Evolutionary conservation across 805 yeast species (phyloP).

Genomic region (Candida succiphila): DNA sequence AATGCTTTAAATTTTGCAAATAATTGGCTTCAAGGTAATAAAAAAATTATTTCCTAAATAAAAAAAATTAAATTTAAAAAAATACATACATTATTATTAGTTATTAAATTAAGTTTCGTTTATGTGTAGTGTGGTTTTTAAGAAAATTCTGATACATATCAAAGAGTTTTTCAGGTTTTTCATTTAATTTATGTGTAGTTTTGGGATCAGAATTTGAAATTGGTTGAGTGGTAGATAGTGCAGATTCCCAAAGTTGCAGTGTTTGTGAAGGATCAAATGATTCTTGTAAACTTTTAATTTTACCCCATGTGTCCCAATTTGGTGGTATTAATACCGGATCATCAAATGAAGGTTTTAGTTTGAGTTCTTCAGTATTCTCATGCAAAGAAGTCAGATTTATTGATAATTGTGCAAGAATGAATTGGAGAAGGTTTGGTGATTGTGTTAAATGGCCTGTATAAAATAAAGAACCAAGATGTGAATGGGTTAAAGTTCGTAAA

Average conservation of each 20-base stretch:
- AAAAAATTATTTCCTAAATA: no score
- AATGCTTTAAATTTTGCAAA: slow-evolving; percentile 61
- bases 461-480: background rate
- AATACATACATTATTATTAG: no score
- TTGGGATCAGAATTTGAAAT: no score
- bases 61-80: no score
- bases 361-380: background rate
- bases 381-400: background rate
- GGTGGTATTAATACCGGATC: slow-evolving; percentile 26
- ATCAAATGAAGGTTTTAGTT: background rate
- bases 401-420: background rate
- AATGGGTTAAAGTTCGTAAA: background rate
- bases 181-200: no score
- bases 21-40: slow-evolving; percentile 63
- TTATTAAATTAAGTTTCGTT: no score
- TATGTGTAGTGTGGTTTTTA: background rate
- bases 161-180: no score
- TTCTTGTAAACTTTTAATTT: slow-evolving; percentile 32
- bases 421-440: background rate
- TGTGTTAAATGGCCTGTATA: background rate
- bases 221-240: no score
- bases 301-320: slow-evolving; percentile 43
- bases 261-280: slow-evolving; percentile 17
- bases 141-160: no score
- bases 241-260: slow-evolving; percentile 4